These are phyloP conservation scores for Diaporthe capsici DNA, from an alignment of 2,329 filamentous ascomycete species.

Conservation along the genomic window DNA sequence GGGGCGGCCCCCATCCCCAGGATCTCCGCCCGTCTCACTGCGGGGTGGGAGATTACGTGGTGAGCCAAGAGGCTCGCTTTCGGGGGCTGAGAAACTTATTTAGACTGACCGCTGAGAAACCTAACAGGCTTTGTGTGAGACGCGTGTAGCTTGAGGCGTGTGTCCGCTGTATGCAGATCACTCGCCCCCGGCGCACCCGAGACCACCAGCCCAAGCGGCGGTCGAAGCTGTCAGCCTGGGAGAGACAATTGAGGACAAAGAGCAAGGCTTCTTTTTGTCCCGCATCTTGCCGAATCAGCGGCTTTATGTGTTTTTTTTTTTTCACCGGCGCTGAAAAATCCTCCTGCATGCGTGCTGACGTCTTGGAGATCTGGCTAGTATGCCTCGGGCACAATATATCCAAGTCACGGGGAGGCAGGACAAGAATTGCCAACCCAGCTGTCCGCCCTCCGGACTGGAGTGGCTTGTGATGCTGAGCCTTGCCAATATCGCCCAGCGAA, in stretches of 20 bases:
- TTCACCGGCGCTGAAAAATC: neutral
- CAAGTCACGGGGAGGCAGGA: constrained; percentile 13
- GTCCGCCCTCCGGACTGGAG: constrained; percentile 13
- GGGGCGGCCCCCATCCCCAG: constrained; percentile 7
- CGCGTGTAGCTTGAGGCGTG: neutral
- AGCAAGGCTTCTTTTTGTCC: too few species aligned
- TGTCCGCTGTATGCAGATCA: neutral
- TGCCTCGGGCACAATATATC: constrained; percentile 23
- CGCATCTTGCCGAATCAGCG: constrained; percentile 5
- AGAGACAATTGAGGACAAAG: neutral
- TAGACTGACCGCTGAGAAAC: neutral
- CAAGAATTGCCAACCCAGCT: constrained; percentile 18
- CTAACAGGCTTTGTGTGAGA: neutral
- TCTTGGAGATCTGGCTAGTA: neutral
- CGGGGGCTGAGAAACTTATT: neutral
- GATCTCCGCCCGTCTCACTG: constrained; percentile 2
- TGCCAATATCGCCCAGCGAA: constrained; percentile 27
- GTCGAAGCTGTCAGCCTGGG: neutral
- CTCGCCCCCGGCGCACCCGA: neutral
- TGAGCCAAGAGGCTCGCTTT: constrained; percentile 7
- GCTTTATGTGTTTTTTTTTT: neutral
- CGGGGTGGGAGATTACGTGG: constrained; percentile 18
- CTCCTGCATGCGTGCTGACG: constrained; percentile 10
- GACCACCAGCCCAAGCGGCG: neutral
- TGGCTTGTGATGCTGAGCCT: constrained; percentile 24